Base-by-base conservation (phyloP, 257 asterid species). In the Echium plantagineum region DNA sequence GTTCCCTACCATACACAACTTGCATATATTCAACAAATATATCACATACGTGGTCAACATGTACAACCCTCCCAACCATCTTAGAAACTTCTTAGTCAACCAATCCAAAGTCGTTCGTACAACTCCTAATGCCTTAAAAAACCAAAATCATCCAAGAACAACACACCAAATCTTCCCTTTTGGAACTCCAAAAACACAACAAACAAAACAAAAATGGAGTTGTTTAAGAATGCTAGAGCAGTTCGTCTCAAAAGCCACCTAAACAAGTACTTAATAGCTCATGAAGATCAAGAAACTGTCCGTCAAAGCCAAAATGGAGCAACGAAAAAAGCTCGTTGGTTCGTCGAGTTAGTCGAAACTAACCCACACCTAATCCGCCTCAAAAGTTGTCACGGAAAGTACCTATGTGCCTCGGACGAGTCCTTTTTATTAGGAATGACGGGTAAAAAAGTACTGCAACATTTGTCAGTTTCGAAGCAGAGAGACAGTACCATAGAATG, bases 351-450 rank as follows among this genome's bases (percentile, higher is more conserved):
- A 15, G 77, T 80, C 13, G 69, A 31, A 2, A 74, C 71, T 2
- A 78, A 83, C 6, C 82, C 83, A 6, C 86, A 78, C 66, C 69
- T 60, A 6, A 62, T 88, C 59, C 88, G 81, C 17, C 85, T 88
- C 58, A 80, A 73, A 15, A 70, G 94, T 73, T 74, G 79, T 63
- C 77, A 75, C n/a, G 90, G 85, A 0, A 66, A 68, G 54, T 85
- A 88, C 71, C 86, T 85, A 12, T 68, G 83, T 2, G 94, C 94
- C 49, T 74, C 93, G 22, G 81, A 83, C 62, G 85, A 79, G 60
- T 52, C 84, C 57, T 84, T 80, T 56, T 83, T 89, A 4, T 74
- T 89, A 13, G 94, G 90, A 1, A 81, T 84, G 81, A 82, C 97
- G 6, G 95, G 95, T 48, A 84, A 80, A 38, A 89, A 84, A 21